Conservation (phyloP, 2,329 filamentous ascomycete species). For the Fusarium sp. region DNA sequence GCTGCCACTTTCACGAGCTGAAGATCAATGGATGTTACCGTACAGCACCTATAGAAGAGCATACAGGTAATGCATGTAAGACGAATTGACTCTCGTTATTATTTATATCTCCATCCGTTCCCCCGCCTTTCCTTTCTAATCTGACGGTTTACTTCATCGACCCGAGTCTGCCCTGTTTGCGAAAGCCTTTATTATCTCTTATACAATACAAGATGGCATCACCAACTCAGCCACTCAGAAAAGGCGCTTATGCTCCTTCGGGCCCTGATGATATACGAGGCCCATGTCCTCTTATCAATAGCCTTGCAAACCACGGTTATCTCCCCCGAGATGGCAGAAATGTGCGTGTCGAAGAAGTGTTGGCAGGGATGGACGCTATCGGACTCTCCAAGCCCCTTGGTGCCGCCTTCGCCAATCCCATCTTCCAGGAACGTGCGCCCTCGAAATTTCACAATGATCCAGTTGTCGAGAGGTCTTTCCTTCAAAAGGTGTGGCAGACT, state of each 20-base stretch:
- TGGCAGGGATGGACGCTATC: conserved; percentile 29
- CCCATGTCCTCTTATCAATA: conserved; percentile 43
- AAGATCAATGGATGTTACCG: not conserved
- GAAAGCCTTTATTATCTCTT: not conserved
- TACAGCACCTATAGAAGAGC: not conserved
- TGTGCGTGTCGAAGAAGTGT: conserved; percentile 31
- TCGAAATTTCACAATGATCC: conserved; percentile 16
- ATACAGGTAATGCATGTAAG: not conserved
- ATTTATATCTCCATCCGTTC: not conserved
- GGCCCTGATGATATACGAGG: conserved; percentile 37
- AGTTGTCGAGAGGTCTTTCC: conserved; percentile 5
- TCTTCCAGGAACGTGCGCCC: conserved; percentile 36
- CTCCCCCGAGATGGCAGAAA: conserved; percentile 41
- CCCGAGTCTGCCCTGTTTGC: not conserved
- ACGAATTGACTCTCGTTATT: not conserved
- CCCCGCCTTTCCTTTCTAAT: not conserved
- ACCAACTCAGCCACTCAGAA: conserved; percentile 15
- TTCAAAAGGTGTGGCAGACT: conserved; percentile 14
- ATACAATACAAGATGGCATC: conserved; percentile 20
- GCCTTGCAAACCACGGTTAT: conserved; percentile 45
- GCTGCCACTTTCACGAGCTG: conserved; percentile 1
- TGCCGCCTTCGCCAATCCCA: conserved; percentile 38
- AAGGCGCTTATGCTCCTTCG: conserved; percentile 35
- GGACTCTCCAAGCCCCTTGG: conserved; percentile 40
- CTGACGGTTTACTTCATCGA: not conserved